Conservation (phyloP, 805 yeast species). For the Saturnispora zaruensis region DNA sequence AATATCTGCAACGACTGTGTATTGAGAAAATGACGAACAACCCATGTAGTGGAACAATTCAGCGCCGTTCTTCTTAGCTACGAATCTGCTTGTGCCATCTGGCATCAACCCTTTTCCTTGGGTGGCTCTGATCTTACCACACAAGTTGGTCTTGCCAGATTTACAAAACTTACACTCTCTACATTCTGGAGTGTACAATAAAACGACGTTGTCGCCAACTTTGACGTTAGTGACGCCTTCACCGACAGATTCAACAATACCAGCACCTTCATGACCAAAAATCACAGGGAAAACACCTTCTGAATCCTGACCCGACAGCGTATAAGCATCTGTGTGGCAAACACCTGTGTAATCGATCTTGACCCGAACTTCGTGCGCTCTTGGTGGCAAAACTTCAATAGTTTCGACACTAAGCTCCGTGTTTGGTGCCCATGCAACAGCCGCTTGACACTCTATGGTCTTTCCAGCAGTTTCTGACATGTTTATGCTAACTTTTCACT, state of each 20-base stretch:
- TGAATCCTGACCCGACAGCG: constrained; percentile 89
- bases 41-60: constrained; percentile 93
- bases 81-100: constrained; percentile 91
- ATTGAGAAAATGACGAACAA: constrained; percentile 92
- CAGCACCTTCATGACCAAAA: constrained; percentile 98
- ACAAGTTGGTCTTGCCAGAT: constrained; percentile 92
- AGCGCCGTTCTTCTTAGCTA: constrained; percentile 60
- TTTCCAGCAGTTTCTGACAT: constrained; percentile 9
- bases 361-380: constrained; percentile 95
- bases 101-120: constrained; percentile 99
- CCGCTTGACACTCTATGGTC: constrained; percentile 80
- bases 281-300: constrained; percentile 93
- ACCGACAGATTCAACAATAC: constrained; percentile 90
- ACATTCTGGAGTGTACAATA: constrained; percentile 96
- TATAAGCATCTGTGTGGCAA: constrained; percentile 97
- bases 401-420: constrained; percentile 69
- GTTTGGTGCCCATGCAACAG: constrained; percentile 95
- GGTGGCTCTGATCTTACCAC: constrained; percentile 92
- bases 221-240: constrained; percentile 87
- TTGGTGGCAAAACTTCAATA: constrained; percentile 87
- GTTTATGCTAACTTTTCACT: background rate
- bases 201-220: constrained; percentile 89
- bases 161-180: constrained; percentile 88
- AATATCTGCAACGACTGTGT: constrained; percentile 96
- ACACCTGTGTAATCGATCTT: constrained; percentile 84